A percentile compares a stretch with the other conserved stretches of the same genome.
Evolutionary conservation across 1,284 basidiomycete species (phyloP).

Genomic region (Boletus nobilissimus): DNA sequence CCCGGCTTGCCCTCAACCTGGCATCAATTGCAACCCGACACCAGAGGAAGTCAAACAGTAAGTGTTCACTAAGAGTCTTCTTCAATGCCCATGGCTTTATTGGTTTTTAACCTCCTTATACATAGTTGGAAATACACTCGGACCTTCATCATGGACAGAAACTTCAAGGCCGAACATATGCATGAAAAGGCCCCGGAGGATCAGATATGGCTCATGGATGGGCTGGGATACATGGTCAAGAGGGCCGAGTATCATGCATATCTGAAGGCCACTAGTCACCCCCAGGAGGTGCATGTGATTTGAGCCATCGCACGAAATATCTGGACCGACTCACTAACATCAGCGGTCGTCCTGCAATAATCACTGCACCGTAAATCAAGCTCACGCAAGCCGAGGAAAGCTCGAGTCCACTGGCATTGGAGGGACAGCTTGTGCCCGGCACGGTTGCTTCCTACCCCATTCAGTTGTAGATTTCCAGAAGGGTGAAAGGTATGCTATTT

Average conservation of each 20-base stretch:
- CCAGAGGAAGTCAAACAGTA: too few species aligned
- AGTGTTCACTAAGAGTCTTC: too few species aligned
- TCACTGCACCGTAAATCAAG: background rate
- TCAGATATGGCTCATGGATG: conserved; percentile 29
- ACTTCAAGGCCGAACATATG: conserved; percentile 29
- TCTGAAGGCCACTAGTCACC: too few species aligned
- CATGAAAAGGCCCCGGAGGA: background rate
- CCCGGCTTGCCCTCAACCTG: conserved; percentile 22
- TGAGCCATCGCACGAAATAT: background rate
- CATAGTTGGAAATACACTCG: background rate
- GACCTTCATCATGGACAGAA: conserved; percentile 23
- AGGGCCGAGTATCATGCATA: too few species aligned
- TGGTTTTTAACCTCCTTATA: too few species aligned
- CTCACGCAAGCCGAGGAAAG: background rate
- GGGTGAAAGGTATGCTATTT: too few species aligned
- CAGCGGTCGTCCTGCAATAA: background rate
- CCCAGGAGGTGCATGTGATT: background rate
- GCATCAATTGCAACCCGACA: background rate
- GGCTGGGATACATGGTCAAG: conserved; percentile 17
- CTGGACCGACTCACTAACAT: too few species aligned
- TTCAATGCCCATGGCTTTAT: too few species aligned
- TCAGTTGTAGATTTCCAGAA: too few species aligned
- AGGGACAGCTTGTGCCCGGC: background rate
- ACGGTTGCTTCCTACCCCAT: background rate
- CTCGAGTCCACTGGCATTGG: background rate